These are phyloP conservation scores for Tubosaeta sp. DNA, from an alignment of 768 basidiomycete genomes.

Conservation along the genomic window DNA sequence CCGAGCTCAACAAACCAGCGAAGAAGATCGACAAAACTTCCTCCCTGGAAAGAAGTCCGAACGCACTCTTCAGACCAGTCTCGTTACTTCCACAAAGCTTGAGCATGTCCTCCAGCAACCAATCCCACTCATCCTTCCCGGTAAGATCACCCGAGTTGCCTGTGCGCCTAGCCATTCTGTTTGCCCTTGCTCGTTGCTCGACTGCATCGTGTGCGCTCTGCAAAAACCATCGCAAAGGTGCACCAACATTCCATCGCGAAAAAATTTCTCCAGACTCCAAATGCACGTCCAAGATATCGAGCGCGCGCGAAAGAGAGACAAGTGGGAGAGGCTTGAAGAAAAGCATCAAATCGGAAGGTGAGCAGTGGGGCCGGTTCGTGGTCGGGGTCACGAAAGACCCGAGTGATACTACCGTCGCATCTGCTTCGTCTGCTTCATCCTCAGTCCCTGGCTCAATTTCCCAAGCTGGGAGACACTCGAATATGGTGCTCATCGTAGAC, in stretches of 20 bases:
- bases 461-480: constrained; percentile 97
- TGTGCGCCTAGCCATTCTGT: constrained; percentile 72
- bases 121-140: constrained; percentile 77
- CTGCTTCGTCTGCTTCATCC: constrained; percentile 68
- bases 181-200: constrained; percentile 83
- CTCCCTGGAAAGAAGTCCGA: constrained; percentile 64
- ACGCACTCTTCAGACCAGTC: constrained; percentile 65
- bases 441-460: constrained; percentile 53
- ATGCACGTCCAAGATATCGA: constrained; percentile 93
- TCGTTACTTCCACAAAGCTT: constrained; percentile 68
- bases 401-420: constrained; percentile 77
- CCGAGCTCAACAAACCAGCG: constrained; percentile 78
- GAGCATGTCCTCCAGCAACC: constrained; percentile 86
- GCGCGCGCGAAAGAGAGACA: constrained; percentile 68
- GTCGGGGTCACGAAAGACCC: constrained; percentile 77
- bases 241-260: constrained; percentile 80
- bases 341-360: constrained; percentile 65
- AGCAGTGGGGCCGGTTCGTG: constrained; percentile 50
- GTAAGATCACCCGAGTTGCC: constrained; percentile 53
- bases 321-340: constrained; percentile 82
- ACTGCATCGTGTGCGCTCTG: constrained; percentile 60
- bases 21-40: constrained; percentile 85
- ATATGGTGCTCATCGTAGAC: constrained; percentile 84
- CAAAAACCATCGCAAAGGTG: constrained; percentile 86
- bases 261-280: constrained; percentile 92